phyloP scores from a whole-genome alignment of 352 stramenopile genomes.

The Globisporangium solare region DNA sequence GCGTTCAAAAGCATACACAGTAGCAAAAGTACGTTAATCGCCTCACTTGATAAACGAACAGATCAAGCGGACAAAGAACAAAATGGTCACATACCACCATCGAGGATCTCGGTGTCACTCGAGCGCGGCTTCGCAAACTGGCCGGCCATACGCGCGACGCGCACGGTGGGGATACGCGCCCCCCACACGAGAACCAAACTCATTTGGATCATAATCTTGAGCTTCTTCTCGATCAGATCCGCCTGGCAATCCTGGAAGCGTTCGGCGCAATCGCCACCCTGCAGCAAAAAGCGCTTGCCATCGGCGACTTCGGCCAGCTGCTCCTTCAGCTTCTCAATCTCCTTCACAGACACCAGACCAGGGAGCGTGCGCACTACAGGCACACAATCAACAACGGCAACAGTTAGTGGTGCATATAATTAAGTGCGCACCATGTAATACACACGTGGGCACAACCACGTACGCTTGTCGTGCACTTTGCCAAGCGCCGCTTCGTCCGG shows the following conservation, averaged over 20 bases:
- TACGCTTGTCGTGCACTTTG: constrained; percentile 66
- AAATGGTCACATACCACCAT: constrained; percentile 54
- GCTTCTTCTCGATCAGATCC: constrained; percentile 87
- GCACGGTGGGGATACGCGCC: constrained; percentile 95
- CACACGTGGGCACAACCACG: constrained; percentile 3
- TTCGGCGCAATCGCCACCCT: constrained; percentile 98
- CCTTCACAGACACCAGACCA: constrained; percentile 94
- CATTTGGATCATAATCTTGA: constrained; percentile 97
- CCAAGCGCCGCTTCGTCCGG: constrained; percentile 65
- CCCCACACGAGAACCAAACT: constrained; percentile 97
- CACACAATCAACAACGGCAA: constrained; percentile 18
- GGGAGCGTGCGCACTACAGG: constrained; percentile 67
- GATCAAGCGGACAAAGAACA: too few relatives aligned
- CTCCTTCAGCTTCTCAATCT: constrained; percentile 91
- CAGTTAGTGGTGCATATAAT: too few relatives aligned
- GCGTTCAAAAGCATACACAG: not conserved
- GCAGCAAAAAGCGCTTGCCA: constrained; percentile 97
- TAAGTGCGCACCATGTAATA: not conserved
- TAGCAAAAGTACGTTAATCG: not conserved
- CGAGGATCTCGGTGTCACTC: constrained; percentile 91
- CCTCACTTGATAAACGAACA: too few relatives aligned
- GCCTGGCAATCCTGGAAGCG: constrained; percentile 91
- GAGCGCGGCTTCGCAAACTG: constrained; percentile 98
- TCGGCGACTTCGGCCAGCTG: constrained; percentile 91
- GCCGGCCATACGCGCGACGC: constrained; percentile 95